phyloP scores from a whole-genome alignment of 345 rosid species.

The Iberis pinnata region DNA sequence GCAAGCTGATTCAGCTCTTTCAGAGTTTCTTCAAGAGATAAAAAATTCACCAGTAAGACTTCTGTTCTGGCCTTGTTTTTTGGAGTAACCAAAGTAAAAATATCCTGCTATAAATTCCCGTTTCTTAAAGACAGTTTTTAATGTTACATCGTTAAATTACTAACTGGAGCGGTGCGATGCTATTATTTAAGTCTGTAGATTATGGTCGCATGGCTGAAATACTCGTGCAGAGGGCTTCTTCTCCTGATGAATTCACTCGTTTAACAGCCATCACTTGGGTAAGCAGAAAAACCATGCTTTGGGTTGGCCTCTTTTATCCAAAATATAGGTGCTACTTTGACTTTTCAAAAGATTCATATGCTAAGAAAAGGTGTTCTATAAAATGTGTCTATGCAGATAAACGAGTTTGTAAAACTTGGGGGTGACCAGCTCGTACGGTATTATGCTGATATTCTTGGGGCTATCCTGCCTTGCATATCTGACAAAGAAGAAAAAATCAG shows the following conservation, averaged over 20 bases:
- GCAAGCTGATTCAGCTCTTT: constrained; percentile 99
- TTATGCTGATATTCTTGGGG: constrained; percentile 94
- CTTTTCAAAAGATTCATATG: constrained; percentile 10
- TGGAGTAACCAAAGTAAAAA: not conserved
- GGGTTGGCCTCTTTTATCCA: not conserved
- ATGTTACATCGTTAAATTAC: constrained; percentile 54
- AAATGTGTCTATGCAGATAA: constrained; percentile 48
- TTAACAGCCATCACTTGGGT: constrained; percentile 98
- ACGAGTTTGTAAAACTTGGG: constrained; percentile 98
- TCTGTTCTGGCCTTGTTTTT: constrained; percentile 16
- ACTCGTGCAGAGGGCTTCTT: constrained; percentile 91
- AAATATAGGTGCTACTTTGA: constrained; percentile 5
- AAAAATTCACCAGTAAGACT: constrained; percentile 96
- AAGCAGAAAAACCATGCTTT: constrained; percentile 20
- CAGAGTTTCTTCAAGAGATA: constrained; percentile 99
- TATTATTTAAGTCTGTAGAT: constrained; percentile 99
- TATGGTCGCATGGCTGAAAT: constrained; percentile 99
- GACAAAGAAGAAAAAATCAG: constrained; percentile 99
- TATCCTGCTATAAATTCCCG: not conserved
- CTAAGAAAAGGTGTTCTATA: constrained; percentile 2
- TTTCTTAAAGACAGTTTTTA: not conserved
- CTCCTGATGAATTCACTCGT: constrained; percentile 93
- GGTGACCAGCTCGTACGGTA: constrained; percentile 96
- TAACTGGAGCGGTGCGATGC: constrained; percentile 82
- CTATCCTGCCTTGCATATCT: constrained; percentile 93